Conservation (phyloP, 306 rosid genomes). For the Trifolium repens region DNA sequence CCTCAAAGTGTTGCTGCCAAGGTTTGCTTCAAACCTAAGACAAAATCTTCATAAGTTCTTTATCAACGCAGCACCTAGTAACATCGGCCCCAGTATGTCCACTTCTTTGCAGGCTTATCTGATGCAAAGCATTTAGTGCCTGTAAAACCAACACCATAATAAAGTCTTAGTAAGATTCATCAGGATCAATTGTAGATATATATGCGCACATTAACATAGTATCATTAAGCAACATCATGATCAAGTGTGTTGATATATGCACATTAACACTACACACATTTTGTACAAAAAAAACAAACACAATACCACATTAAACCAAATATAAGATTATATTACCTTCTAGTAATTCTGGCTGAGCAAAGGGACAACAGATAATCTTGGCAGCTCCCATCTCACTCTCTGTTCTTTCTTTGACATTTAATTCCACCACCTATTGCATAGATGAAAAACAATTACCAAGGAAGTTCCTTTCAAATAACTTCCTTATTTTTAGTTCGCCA, state of each 20-base stretch:
- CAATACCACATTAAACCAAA: neutral
- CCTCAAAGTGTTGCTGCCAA: no score
- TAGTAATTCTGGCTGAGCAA: constrained; percentile 84
- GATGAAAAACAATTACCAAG: neutral
- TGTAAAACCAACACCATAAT: constrained; percentile 49
- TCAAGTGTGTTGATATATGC: no score
- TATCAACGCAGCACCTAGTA: no score
- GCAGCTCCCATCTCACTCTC: constrained; percentile 91
- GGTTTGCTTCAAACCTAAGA: no score
- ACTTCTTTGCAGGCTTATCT: constrained; percentile 80
- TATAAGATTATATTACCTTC: constrained; percentile 68
- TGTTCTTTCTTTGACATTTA: constrained; percentile 78
- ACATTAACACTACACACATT: no score
- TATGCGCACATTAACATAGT: no score
- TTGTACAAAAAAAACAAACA: no score
- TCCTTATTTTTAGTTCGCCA: no score
- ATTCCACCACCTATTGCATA: constrained; percentile 69
- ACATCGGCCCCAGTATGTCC: constrained; percentile 92
- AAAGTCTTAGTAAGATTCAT: no score
- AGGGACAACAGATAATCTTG: constrained; percentile 77
- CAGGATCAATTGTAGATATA: no score
- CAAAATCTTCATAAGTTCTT: no score
- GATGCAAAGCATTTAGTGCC: constrained; percentile 88
- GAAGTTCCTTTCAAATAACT: constrained; percentile 7
- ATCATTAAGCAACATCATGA: neutral